These are phyloP conservation scores for Euphrasia arctica DNA, from an alignment of 305 asterid genomes.

Conservation along the genomic window DNA sequence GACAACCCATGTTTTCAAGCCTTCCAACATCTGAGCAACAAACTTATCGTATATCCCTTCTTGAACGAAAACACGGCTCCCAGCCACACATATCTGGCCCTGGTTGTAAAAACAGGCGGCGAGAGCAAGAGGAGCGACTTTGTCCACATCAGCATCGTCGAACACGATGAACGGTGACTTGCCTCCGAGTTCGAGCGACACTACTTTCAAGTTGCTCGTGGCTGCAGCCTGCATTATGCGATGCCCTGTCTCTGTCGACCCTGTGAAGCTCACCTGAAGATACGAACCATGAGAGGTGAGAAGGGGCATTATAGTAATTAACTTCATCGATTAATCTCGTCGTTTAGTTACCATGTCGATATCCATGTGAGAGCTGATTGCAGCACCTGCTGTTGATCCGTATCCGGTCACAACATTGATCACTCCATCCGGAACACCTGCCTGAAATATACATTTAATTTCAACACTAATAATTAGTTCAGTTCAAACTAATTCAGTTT, in stretches of 20 bases:
- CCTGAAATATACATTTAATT: conserved; percentile 32
- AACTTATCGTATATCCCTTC: conserved; percentile 8
- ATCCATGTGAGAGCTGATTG: conserved; percentile 73
- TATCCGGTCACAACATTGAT: conserved; percentile 59
- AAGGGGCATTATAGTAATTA: background rate
- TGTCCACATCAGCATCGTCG: conserved; percentile 60
- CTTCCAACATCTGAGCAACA: background rate
- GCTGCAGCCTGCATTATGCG: conserved; percentile 70
- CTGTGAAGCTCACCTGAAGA: conserved; percentile 64
- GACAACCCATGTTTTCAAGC: background rate
- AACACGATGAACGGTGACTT: conserved; percentile 65
- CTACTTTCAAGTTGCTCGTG: conserved; percentile 61
- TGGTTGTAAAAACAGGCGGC: conserved; percentile 50
- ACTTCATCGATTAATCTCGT: background rate
- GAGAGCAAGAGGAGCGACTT: conserved; percentile 53
- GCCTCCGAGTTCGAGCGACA: conserved; percentile 68
- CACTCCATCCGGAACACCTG: conserved; percentile 80
- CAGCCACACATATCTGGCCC: conserved; percentile 4
- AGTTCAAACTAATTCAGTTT: no score
- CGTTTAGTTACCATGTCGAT: conserved; percentile 42
- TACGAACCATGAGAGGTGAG: background rate
- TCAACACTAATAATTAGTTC: background rate
- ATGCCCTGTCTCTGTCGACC: conserved; percentile 71
- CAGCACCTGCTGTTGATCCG: conserved; percentile 67
- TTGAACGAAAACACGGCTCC: background rate